Conservation (phyloP, 495 filamentous ascomycete species). For the Corynascus novoguineensis region DNA sequence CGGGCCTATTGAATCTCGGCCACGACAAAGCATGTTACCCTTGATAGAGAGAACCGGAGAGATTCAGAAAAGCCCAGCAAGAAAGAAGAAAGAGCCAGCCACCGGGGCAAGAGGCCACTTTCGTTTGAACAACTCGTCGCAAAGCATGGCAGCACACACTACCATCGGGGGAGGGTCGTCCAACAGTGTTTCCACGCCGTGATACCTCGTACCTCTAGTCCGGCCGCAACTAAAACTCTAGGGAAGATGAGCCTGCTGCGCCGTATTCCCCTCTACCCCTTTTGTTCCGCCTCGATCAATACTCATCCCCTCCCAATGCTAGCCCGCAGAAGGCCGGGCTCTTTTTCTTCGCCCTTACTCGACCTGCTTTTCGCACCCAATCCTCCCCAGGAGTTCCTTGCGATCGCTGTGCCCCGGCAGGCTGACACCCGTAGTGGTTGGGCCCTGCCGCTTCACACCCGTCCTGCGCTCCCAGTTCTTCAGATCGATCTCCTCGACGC, state of each 20-base stretch:
- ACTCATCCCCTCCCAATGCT: background rate
- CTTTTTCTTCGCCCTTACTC: no score
- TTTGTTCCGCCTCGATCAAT: no score
- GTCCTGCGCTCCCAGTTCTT: conserved; percentile 46
- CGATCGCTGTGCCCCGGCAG: conserved; percentile 64
- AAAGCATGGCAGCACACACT: background rate
- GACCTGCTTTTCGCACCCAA: conserved; percentile 67
- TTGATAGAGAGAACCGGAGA: background rate
- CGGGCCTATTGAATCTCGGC: background rate
- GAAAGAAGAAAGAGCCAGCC: background rate
- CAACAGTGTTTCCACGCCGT: no score
- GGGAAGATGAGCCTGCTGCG: background rate
- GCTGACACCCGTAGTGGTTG: conserved; percentile 47
- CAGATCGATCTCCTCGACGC: conserved; percentile 55
- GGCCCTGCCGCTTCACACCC: conserved; percentile 39
- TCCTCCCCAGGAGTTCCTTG: conserved; percentile 66
- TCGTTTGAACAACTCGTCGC: background rate
- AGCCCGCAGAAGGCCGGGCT: no score
- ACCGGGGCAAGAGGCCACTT: background rate
- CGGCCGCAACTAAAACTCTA: background rate
- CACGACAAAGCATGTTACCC: background rate
- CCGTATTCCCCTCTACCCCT: background rate
- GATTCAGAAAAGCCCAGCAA: background rate
- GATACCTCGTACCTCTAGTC: no score
- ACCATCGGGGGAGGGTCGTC: background rate